Base-by-base conservation (phyloP, 108 stramenopile genomes). In the Cyclotella baltica region DNA sequence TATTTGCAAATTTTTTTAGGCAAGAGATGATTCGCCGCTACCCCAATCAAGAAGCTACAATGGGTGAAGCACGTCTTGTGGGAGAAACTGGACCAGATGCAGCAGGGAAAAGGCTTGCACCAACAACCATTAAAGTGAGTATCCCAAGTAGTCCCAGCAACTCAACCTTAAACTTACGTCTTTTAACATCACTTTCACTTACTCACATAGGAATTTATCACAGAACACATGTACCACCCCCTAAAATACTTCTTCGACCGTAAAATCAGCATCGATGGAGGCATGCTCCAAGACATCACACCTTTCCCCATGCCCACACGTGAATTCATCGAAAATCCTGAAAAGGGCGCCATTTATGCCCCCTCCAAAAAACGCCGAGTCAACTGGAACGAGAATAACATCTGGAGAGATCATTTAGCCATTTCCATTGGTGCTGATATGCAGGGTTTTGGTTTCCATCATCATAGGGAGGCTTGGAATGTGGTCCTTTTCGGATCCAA, bases 191-290 rank as follows among this genome's bases (percentile, higher is more conserved):
- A 20, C 28, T 40, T 65, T 43, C 10, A 66, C 16, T 10, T 27
- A 25, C 28, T 50, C 29, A 8, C 30, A 29, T 5, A 77, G 76
- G 76, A 77, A 46, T 81, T 81, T 52, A 61, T 81, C 67, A 81
- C 80, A 0, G 52, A 81, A 46, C 80, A 81, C 62, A 73, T 81
- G 72, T 81, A 81, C 57, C 67, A 81, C 50, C 80, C 80, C 15
- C 61, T 74, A 73, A 81, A 81, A 64, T 83, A 83, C 57, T 75
- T 83, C 65, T 83, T 83, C 58, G 81, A 83, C 67, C 81, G 81
- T 34, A 83, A 83, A 72, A 73, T 83, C 62, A 70, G 70, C 57
- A 76, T 76, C 47, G 75, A 75, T 11, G 36, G 70, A 51, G 75
- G 70, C 37, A 73, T 83, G 81, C 62, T 83, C 23, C 61, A 76